Percentiles rank a stretch among this genome's conserved stretches.
These are phyloP conservation scores for Fraxinus cuspidata DNA, from an alignment of 257 asterid species.

Conservation along the genomic window DNA sequence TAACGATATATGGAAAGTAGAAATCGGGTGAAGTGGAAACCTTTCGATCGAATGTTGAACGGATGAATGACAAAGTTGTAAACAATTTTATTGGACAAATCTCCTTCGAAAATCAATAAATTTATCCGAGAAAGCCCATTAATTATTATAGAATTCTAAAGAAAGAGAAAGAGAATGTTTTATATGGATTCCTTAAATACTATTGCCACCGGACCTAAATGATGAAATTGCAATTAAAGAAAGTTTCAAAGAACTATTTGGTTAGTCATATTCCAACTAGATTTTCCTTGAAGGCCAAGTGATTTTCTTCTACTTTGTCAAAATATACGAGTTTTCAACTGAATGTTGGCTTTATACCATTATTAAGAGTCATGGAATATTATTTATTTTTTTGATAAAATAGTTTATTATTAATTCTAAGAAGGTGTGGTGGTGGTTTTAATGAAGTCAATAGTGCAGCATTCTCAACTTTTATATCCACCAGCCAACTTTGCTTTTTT, in stretches of 20 bases:
- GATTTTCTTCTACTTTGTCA: background rate
- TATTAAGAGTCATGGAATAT: background rate
- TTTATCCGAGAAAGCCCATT: too few species aligned
- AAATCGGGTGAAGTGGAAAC: too few species aligned
- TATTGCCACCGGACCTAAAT: background rate
- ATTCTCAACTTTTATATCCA: background rate
- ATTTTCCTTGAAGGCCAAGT: background rate
- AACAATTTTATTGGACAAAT: too few species aligned
- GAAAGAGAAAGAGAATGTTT: too few species aligned
- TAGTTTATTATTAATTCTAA: background rate
- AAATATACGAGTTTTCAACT: background rate
- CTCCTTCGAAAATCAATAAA: too few species aligned
- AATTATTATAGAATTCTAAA: too few species aligned
- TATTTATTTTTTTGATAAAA: too few species aligned
- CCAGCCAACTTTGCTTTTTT: background rate
- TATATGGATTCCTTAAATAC: too few species aligned
- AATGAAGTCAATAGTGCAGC: background rate
- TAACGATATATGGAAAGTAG: too few species aligned
- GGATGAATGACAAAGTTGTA: too few species aligned
- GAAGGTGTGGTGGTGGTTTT: background rate
- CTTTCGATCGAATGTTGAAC: too few species aligned
- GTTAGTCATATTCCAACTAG: background rate
- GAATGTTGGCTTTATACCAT: background rate
- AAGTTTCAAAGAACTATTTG: background rate
- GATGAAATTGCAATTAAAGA: background rate